phyloP scores from a whole-genome alignment of 768 basidiomycete species.

The Sarcodon sp. region DNA sequence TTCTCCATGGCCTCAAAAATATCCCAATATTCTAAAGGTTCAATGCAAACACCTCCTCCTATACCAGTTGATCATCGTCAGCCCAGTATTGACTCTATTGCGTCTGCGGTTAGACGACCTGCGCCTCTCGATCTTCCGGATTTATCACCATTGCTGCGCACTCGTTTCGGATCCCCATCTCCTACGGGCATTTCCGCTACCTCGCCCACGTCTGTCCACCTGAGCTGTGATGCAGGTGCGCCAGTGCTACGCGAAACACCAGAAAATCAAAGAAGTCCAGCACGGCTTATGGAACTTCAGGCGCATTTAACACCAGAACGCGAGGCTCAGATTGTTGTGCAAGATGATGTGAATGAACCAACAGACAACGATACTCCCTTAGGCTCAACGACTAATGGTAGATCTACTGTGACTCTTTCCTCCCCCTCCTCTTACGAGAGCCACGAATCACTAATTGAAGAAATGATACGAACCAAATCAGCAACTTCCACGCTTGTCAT shows the following conservation, averaged over 20 bases:
- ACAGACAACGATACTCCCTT: too few relatives aligned
- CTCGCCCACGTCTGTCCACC: conserved; percentile 7
- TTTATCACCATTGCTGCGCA: conserved; percentile 26
- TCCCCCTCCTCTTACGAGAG: neutral
- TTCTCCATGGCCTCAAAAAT: conserved; percentile 35
- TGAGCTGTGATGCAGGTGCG: conserved; percentile 20
- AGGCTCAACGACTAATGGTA: too few relatives aligned
- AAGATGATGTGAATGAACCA: neutral
- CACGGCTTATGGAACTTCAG: neutral
- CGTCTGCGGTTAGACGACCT: conserved; percentile 10
- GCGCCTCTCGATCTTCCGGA: conserved; percentile 15
- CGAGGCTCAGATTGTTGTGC: neutral
- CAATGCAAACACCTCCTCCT: conserved; percentile 18
- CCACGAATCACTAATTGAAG: neutral
- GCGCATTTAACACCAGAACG: neutral
- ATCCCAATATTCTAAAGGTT: conserved; percentile 23
- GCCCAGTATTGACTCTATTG: conserved; percentile 9
- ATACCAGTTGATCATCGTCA: conserved; percentile 13
- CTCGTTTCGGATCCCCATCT: conserved; percentile 27
- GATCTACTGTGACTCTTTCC: too few relatives aligned
- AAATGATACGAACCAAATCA: neutral
- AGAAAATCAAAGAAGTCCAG: conserved; percentile 16
- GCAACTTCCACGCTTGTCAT: conserved; percentile 4
- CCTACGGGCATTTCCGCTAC: conserved; percentile 6
- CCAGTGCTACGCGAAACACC: conserved; percentile 23